Evolutionary conservation across 345 rosid species (phyloP), one percentile per base, ranked within the genome.

Genomic region (Theobroma cacao): DNA sequence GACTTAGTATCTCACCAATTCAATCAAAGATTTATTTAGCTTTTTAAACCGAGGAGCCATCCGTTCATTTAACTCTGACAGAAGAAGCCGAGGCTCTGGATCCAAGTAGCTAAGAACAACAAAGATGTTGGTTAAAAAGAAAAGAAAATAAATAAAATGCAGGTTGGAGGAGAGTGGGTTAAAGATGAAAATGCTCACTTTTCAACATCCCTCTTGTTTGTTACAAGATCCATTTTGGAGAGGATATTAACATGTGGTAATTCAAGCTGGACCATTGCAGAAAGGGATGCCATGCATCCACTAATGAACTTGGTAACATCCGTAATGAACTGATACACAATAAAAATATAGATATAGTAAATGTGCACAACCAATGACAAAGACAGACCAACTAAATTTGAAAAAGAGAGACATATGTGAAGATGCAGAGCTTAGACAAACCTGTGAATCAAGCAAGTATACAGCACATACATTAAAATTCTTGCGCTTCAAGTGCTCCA

Each of bases 201-300:
- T 67, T 90, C 91, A 20, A 92, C 77, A 78, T 90, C 91, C 78
- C 84, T 88, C 83, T 88, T 93, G 77, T 88, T 90, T 61, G 85
- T 88, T 80, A 95, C 90, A 28, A 91, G 97, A 79, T 95, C 98
- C 97, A 95, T 95, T 84, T 95, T 95, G 26, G 98, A 88, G 84
- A 92, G 93, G 75, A 93, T 86, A 82, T 95, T 95, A 75, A 95
- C 84, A 81, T 91, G 98, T 5, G 98, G 99, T 82, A 93, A 72
- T 78, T 95, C 98, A 75, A 95, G 97, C 81, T 95, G 96, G 77
- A 95, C 67, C 97, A 95, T 95, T 58, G 98, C 98, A 74, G 98
- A 90, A 69, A 93, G 98, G 74, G 99, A 95, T 47, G 95, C 93
- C 98, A 92, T 91, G 81, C 99, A 95, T 55, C 98, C 99, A 76